Evolutionary conservation across 805 yeast genomes (phyloP), one percentile per base, ranked within the genome.

Genomic region (Candida boidinii): DNA sequence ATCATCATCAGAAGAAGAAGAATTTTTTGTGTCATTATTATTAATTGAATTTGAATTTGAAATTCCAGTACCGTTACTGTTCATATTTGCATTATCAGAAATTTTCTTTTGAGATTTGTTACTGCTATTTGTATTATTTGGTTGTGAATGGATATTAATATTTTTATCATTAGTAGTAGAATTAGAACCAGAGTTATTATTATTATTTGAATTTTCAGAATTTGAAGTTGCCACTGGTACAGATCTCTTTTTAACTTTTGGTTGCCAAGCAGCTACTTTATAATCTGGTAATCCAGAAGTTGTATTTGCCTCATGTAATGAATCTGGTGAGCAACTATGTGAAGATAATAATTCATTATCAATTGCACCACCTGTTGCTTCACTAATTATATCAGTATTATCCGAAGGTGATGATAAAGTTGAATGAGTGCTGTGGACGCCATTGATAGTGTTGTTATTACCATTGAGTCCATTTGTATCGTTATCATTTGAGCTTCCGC

Each of bases 231-330:
- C n/a, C n/a, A n/a, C n/a, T n/a, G n/a, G n/a, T n/a, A n/a, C n/a
- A 15, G 29, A 12, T 16, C 25, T 21, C 28, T 33, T 37, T 3
- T 18, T 17, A 4, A 23, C 13, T 23, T 30, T 37, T 3, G 39
- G 39, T 22, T 31, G 19, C 34, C 34, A 41, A 15, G 46, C 46
- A 18, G 44, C 43, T 16, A 39, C 36, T 19, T 41, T 43, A 28
- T 38, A 43, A 19, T 43, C 32, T 3, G 45, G 46, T 3, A 43
- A 31, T 13, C 31, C 38, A 16, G 34, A 30, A 3, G 38, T 31
- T 26, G 20, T 24, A 23, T 30, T 29, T 8, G 25, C 7, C 11
- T 26, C 12, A 12, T 22, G 23, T 19, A 9, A 21, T 4, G 4
- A 5, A 7, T 16, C 11, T 17, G 33, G 33, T 8, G 34, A 31